Evolutionary conservation across 495 filamentous ascomycete genomes (phyloP).

Genomic region (Schizothecium vesticola): DNA sequence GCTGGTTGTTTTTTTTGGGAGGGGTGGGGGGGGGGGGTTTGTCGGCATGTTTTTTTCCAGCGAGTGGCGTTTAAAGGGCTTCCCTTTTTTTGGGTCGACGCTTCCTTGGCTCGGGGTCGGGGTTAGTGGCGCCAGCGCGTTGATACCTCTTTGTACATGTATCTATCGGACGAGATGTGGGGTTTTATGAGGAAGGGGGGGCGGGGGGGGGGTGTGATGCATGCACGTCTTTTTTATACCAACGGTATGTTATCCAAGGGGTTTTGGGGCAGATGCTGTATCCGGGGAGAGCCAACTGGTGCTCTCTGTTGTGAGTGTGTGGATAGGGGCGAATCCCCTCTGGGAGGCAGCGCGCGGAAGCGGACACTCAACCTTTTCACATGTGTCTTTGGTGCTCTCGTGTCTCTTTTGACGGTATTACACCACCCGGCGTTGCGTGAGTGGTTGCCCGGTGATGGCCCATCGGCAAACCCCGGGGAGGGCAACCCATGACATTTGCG

Average conservation of each 20-base stretch:
- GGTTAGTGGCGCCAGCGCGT: background rate
- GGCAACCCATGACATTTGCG: background rate
- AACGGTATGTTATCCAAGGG: background rate
- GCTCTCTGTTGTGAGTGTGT: background rate
- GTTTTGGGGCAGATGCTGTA: background rate
- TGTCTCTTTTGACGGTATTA: background rate
- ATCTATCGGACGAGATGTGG: background rate
- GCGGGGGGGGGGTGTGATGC: background rate
- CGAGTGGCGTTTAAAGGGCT: background rate
- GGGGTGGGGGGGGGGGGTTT: background rate
- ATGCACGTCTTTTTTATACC: background rate
- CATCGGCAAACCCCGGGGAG: background rate
- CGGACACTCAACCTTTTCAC: background rate
- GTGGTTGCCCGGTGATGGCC: no score
- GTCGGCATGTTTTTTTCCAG: background rate
- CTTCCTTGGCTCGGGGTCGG: background rate
- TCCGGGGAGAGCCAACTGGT: background rate
- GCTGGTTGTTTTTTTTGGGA: background rate
- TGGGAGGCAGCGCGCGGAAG: background rate
- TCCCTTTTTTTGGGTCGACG: background rate
- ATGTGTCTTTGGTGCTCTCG: background rate
- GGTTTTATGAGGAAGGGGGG: background rate
- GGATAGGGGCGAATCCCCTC: background rate
- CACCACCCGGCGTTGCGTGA: background rate
- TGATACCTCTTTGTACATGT: background rate